Conservation (phyloP, 129 eudicot genomes). For the Ambrosia trifida region DNA sequence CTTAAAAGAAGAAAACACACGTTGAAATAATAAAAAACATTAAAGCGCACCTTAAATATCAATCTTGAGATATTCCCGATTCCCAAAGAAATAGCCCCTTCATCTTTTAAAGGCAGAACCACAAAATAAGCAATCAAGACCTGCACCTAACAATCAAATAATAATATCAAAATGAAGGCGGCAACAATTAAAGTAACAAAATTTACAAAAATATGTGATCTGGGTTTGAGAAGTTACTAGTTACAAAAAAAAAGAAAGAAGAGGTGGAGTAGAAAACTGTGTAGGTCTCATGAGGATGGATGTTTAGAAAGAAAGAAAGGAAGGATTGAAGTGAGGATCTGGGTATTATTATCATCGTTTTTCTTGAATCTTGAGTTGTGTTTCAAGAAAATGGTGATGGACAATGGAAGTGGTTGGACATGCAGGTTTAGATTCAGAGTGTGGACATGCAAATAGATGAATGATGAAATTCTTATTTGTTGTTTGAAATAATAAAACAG, state of each 20-base stretch:
- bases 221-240: slow-evolving; percentile 37
- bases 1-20: slow-evolving; percentile 62
- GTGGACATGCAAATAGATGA: too few relatives aligned
- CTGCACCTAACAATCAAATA: slow-evolving; percentile 42
- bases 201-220: neutral
- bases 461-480: too few relatives aligned
- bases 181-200: neutral
- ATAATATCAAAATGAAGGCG: neutral
- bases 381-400: too few relatives aligned
- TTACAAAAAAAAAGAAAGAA: slow-evolving; percentile 82
- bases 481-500: too few relatives aligned
- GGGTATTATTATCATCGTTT: too few relatives aligned
- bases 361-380: too few relatives aligned
- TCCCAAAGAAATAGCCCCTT: slow-evolving; percentile 95
- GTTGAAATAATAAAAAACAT: slow-evolving; percentile 89
- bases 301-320: slow-evolving; percentile 55
- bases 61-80: slow-evolving; percentile 75
- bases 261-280: slow-evolving; percentile 72
- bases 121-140: slow-evolving; percentile 88
- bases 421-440: too few relatives aligned
- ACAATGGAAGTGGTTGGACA: too few relatives aligned
- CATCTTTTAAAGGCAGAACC: slow-evolving; percentile 92
- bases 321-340: slow-evolving; percentile 55
- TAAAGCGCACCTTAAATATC: slow-evolving; percentile 70
- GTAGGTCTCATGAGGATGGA: slow-evolving; percentile 76